A percentile compares a stretch with the other conserved stretches of the same genome.
Evolutionary conservation across 1,284 basidiomycete species (phyloP).

Genomic region (Volvariella volvacea): DNA sequence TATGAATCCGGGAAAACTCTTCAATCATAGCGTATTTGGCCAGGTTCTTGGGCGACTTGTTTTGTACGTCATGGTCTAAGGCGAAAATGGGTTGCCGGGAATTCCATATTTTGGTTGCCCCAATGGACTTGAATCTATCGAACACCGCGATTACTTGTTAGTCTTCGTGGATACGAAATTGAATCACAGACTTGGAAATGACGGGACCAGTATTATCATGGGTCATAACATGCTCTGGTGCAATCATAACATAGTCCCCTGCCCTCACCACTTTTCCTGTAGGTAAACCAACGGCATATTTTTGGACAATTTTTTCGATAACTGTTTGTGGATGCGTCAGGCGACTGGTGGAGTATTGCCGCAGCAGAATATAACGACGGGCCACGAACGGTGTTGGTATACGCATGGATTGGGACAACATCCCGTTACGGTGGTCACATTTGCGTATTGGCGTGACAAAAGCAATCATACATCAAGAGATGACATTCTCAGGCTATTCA

Average conservation of each 20-base stretch:
- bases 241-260: constrained; percentile 99
- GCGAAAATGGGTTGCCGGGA: constrained; percentile 90
- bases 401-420: constrained; percentile 1
- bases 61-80: constrained; percentile 98
- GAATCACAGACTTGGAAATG: constrained; percentile 76
- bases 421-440: too few relatives aligned
- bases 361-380: background rate
- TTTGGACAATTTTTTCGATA: constrained; percentile 98
- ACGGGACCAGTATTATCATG: constrained; percentile 99
- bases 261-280: constrained; percentile 75
- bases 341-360: constrained; percentile 13
- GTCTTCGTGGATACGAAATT: constrained; percentile 2
- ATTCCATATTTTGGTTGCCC: constrained; percentile 82
- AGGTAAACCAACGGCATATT: constrained; percentile 87
- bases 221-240: constrained; percentile 95
- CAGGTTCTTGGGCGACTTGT: constrained; percentile 90
- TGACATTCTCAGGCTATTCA: too few relatives aligned
- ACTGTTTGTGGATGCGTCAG: constrained; percentile 70
- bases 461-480: too few relatives aligned
- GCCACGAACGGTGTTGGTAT: background rate
- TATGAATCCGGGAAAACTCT: constrained; percentile 81
- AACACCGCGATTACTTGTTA: too few relatives aligned
- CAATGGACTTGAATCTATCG: constrained; percentile 96
- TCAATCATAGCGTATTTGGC: constrained; percentile 93
- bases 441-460: too few relatives aligned